phyloP scores from a whole-genome alignment of 2,329 filamentous ascomycete species.

The Cytospora leucostoma region DNA sequence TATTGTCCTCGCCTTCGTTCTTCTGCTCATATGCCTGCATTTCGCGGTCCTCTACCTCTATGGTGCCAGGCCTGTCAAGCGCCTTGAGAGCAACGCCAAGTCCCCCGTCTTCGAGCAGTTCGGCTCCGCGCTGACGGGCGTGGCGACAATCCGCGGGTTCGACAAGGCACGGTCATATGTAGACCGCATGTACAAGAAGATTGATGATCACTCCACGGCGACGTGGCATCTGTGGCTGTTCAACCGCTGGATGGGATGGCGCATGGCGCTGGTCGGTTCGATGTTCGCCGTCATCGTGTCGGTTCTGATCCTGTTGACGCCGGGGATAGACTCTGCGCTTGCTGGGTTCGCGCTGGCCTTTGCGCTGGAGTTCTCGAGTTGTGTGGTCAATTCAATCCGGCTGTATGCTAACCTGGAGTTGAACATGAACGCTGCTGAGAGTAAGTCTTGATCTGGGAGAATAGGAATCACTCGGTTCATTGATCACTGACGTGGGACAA shows the following conservation, averaged over 20 bases:
- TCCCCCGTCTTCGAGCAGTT: conserved; percentile 82
- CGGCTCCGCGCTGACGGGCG: conserved; percentile 69
- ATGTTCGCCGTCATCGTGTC: conserved; percentile 68
- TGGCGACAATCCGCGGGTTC: conserved; percentile 75
- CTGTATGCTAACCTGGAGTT: conserved; percentile 72
- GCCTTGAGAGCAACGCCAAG: conserved; percentile 75
- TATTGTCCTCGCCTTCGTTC: conserved; percentile 59
- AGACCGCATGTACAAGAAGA: conserved; percentile 66
- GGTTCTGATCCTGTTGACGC: conserved; percentile 61
- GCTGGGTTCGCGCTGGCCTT: conserved; percentile 78
- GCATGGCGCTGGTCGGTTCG: conserved; percentile 69
- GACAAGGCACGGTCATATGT: conserved; percentile 68
- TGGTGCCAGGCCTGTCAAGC: conserved; percentile 74
- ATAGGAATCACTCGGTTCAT: not conserved
- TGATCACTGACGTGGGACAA: not conserved
- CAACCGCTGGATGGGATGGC: conserved; percentile 76
- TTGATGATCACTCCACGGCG: conserved; percentile 68
- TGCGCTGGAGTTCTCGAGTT: conserved; percentile 66
- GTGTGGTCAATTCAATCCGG: conserved; percentile 66
- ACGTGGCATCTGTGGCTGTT: conserved; percentile 71
- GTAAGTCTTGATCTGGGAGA: conserved; percentile 36
- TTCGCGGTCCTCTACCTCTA: conserved; percentile 65
- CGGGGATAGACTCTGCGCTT: conserved; percentile 65
- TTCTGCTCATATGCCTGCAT: conserved; percentile 60
- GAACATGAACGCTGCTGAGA: conserved; percentile 77